Evolutionary conservation across 75 land plant genomes (phyloP).

Genomic region (Isoetes taiwanensis): DNA sequence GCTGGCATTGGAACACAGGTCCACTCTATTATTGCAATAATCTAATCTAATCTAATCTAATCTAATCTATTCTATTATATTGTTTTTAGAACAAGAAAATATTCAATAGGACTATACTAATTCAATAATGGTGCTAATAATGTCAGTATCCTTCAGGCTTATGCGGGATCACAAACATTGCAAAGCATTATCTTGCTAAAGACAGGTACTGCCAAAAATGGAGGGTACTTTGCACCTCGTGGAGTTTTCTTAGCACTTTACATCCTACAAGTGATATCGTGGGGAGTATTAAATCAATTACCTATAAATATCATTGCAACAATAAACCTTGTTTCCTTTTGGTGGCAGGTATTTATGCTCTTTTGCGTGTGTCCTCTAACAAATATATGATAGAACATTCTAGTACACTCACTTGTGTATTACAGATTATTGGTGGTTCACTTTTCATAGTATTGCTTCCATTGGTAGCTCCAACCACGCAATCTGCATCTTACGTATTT

Average conservation of each 20-base stretch:
- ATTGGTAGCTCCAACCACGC: constrained; percentile 47
- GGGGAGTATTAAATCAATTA: constrained; percentile 81
- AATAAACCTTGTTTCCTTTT: constrained; percentile 69
- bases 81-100: too few species aligned
- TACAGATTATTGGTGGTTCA: constrained; percentile 68
- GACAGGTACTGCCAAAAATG: constrained; percentile 71
- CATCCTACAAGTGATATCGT: constrained; percentile 51
- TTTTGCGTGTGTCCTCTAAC: too few species aligned
- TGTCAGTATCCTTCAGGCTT: constrained; percentile 59
- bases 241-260: constrained; percentile 70
- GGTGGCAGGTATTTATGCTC: constrained; percentile 99
- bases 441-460: constrained; percentile 74
- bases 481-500: constrained; percentile 79
- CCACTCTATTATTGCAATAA: too few species aligned
- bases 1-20: constrained; percentile 88
- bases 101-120: too few species aligned
- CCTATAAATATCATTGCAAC: constrained; percentile 74
- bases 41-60: too few species aligned
- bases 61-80: too few species aligned
- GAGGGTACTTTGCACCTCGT: constrained; percentile 75
- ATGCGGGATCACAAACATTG: constrained; percentile 74
- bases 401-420: too few species aligned
- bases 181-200: constrained; percentile 67
- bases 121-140: too few species aligned
- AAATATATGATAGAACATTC: too few species aligned